Base-by-base conservation (phyloP, 495 filamentous ascomycete genomes). In the Xylaria palmicola region DNA sequence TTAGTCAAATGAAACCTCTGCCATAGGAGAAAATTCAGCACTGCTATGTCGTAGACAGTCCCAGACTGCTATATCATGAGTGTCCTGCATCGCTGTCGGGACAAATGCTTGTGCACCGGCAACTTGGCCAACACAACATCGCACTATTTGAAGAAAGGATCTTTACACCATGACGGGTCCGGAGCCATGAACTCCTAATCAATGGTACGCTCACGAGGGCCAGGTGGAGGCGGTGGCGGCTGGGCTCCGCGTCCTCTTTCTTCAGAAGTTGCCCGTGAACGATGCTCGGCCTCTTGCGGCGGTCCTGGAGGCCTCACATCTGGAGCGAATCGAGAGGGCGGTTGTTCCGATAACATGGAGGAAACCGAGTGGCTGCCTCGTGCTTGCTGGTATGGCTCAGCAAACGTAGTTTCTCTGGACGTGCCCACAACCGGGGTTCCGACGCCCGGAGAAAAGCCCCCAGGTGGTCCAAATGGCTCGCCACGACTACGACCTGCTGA, bases 291-390 rank as follows among this genome's bases (percentile, higher is more conserved):
- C 34, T 71, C 66, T 37, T 37, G 24, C 37, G 60, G 69, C 39
- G 65, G 67, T 13, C 60, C 26, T 49, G 47, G 30, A 10, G 62
- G 37, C 19, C 71, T 72, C 39, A 60, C 45, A 62, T 75, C 72
- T 20, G 72, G 65, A 7, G 69, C 50, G 65, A 60, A 66, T 55
- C 69, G 70, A 26, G 76, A 73, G 27, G 75, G 75, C 24, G 77
- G 74, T 27, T 74, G 70, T 62, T 79, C 77, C 15, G 79, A 78
- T 59, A 81, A 56, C 52, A 81, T 65, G 5, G 79, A 81, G 32
- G 79, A 81, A 53, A 81, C 79, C 24, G 77, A 76, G 52, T 80
- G 77, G 27, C 75, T 69, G 40, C 70, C 69, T 41, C 77, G 68
- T 48, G 64, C 27, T 36, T 70, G 74, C 30, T 74, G 68, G 41